Evolutionary conservation across 306 rosid species (phyloP), one percentile per base, ranked within the genome.

Genomic region (Oemleria cerasiformis): DNA sequence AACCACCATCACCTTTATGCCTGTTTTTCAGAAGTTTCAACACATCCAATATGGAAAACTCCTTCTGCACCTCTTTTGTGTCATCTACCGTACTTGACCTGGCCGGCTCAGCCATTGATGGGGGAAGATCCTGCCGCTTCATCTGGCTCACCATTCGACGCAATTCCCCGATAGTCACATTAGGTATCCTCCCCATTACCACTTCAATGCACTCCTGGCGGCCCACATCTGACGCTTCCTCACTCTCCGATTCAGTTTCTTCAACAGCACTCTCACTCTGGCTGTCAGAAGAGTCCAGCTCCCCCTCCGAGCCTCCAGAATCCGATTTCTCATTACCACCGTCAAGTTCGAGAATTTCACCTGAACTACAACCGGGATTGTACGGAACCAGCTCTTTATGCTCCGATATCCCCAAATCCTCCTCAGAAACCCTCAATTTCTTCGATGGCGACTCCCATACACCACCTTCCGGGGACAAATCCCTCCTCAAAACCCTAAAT

Each of bases 361-460:
- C 54, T 7, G 41, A 67, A 43, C 20, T 63, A 39, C 47, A 64
- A 41, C 49, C 39, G 12, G 7, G 20, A 25, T 65, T 60, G 10
- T 8, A 11, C 45, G 39, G 67, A 30, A 11, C 45, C 14, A 19
- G 39, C 34, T 19, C 36, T 51, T 63, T 12, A 11, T 68, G 34
- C 60, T 17, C 78, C 48, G 10, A 25, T 8, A 61, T 36, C 43
- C 51, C 71, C 6, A 40, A 44, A 70, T 67, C 63, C 30, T 13
- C 62, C 68, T 55, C 75, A 0, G 71, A 57, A 41, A 20, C 5
- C 70, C 78, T 80, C 78, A 49, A 47, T 80, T 69, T 77, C 67
- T 88, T 79, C 14, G 8, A 19, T 19, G 59, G 77, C 0, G 70
- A 36, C 68, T 68, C 80, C 10, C n/a, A 75, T 2, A 36, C 55